Base-by-base conservation (phyloP, 495 filamentous ascomycete species). In the Schizothecium vesticola region DNA sequence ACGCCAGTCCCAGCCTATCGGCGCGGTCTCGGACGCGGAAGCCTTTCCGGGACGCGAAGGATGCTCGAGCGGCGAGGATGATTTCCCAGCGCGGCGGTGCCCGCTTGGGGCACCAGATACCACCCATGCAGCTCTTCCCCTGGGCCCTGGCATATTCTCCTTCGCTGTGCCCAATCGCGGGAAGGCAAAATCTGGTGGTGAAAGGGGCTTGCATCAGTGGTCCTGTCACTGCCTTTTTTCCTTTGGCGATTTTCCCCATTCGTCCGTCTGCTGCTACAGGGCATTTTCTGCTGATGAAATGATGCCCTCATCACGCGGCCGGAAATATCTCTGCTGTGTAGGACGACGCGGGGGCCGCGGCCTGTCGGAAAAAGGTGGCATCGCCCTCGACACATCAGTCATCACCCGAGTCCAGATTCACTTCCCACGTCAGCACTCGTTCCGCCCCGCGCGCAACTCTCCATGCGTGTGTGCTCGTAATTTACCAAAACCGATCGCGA, bases 1-100 rank as follows among this genome's bases (percentile, higher is more conserved):
- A 57, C 60, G 26, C 61, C 55, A 33, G 61, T 58, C 57, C 68
- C 69, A 70, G 61, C 65, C 65, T 59, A 25, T 60, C 56, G 69
- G 69, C 64, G 33, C 69, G 59, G 24, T 56, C 66, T 29, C 51
- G 13, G 56, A 22, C 69, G 69, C 65, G 69, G 69, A 71, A 71
- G 66, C 3, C 28, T 56, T 66, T 51, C 43, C 69, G 61, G 69
- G 62, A 56, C 24, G 31, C 26, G 6, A 25, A 63, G 11, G 26
- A 16, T 21, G 24, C 56, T 23, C 26, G 21, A 43, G 36, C 28
- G 61, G 61, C 61, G 31, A 23, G 2, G 33, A 51, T 23, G 25
- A 33, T 22, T 28, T 22, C 36, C 28, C 61, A 51, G 61, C 31
- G 23, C 61, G 12, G 43, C 28, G 31, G 43, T 22, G 23, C 31